Base-by-base conservation (phyloP, 768 basidiomycete species). In the Rossbeevera mucosa region DNA sequence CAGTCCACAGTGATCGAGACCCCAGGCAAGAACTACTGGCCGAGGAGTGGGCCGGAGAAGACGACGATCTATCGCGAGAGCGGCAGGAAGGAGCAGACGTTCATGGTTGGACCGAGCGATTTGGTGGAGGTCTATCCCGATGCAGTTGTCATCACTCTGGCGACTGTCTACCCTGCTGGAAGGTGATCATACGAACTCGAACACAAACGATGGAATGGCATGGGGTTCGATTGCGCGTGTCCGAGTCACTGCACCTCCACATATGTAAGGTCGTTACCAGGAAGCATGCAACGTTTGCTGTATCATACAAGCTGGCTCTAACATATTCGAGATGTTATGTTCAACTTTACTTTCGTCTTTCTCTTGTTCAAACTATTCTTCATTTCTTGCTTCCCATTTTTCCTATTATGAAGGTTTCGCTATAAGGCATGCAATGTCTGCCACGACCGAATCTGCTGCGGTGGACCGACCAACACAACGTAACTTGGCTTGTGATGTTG, bases 71-170 rank as follows among this genome's bases (percentile, higher is more conserved):
- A 26, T 13, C 52, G 56, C 21, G 50, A 61, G 0, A 28, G 9
- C 5, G 45, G n/a, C n/a, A n/a, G 50, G 14, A 59, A 44, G 28
- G 21, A 24, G 14, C 60, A 62, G 31, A 6, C 12, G 14, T 4
- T 62, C 48, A 12, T 9, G 2, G 48, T 62, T 5, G 48, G 53
- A n/a, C 52, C 60, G n/a, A 59, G 25, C 18, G 57, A 55, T 38
- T 49, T 55, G 29, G 45, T 62, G 7, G 42, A 47, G 22, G 51
- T 62, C 7, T 59, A 55, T 31, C 2, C 47, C 4, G 50, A 62
- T 18, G 51, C 29, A 1, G 38, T 62, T 33, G 13, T 55, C 6
- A 7, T 61, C 43, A 55, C 30, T 29, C 51, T 52, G 2, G 60
- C 51, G 9, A 46, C 20, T 14, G 50, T 58, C 21, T 6, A 26